Percentiles rank a stretch among this genome's conserved stretches.
These are phyloP conservation scores for Aphanomyces stellatus DNA, from an alignment of 352 stramenopile species.

Conservation along the genomic window DNA sequence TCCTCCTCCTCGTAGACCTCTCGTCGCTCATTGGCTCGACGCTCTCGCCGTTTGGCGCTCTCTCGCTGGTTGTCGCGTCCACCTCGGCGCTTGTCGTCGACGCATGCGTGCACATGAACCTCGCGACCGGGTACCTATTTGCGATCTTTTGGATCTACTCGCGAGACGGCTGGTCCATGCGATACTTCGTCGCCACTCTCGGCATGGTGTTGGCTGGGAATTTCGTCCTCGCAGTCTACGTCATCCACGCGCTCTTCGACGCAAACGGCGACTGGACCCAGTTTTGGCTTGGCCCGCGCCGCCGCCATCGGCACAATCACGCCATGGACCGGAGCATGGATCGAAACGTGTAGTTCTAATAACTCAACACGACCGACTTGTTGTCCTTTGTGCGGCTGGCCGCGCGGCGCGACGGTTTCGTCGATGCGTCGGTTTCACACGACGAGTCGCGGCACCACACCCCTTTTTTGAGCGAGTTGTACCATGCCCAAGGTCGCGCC, in stretches of 20 bases:
- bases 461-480: too few relatives aligned
- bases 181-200: conserved; percentile 17
- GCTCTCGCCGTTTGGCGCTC: background rate
- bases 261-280: conserved; percentile 51
- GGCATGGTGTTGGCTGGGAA: conserved; percentile 45
- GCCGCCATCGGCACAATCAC: too few relatives aligned
- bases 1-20: conserved; percentile 55
- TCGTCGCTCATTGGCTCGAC: conserved; percentile 33
- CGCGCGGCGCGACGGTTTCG: too few relatives aligned
- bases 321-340: too few relatives aligned
- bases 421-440: too few relatives aligned
- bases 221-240: conserved; percentile 48
- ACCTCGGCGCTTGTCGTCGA: background rate
- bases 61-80: conserved; percentile 33
- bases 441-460: too few relatives aligned
- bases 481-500: background rate
- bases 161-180: conserved; percentile 4
- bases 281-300: conserved; percentile 50
- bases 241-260: conserved; percentile 60
- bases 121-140: conserved; percentile 27
- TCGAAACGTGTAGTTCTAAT: too few relatives aligned
- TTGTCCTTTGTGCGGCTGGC: too few relatives aligned
- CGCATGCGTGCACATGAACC: conserved; percentile 12
- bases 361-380: too few relatives aligned
- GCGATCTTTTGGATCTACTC: conserved; percentile 11